Evolutionary conservation across 768 basidiomycete genomes (phyloP).

Genomic region (Grammothele lineata): DNA sequence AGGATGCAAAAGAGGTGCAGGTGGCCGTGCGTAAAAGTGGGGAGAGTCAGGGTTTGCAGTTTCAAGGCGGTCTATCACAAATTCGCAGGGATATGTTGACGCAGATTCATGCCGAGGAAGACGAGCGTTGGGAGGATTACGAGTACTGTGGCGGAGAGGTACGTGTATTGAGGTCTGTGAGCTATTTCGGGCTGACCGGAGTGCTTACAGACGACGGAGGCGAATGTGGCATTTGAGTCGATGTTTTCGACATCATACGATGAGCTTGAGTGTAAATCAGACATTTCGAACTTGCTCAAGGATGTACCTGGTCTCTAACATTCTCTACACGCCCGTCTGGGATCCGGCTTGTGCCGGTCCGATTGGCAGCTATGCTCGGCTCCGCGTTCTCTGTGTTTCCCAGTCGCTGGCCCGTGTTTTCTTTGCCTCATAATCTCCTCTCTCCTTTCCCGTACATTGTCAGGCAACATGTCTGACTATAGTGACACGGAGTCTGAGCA

Average conservation of each 20-base stretch:
- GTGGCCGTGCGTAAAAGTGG: conserved; percentile 63
- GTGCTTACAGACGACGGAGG: conserved; percentile 49
- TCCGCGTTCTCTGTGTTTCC: neutral
- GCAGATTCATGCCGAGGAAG: conserved; percentile 70
- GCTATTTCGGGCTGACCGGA: conserved; percentile 1
- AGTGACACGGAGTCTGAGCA: conserved; percentile 58
- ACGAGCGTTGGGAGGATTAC: conserved; percentile 70
- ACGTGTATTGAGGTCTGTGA: conserved; percentile 21
- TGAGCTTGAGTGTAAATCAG: conserved; percentile 23
- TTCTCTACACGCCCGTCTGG: neutral
- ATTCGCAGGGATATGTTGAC: conserved; percentile 75
- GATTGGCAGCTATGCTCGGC: neutral
- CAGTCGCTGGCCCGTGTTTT: neutral
- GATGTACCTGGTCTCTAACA: conserved; percentile 20
- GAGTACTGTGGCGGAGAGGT: conserved; percentile 67
- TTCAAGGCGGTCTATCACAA: conserved; percentile 63
- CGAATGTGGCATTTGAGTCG: conserved; percentile 52
- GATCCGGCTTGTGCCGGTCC: neutral
- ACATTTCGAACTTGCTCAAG: conserved; percentile 23
- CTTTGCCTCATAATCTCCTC: neutral
- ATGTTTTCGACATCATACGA: conserved; percentile 55
- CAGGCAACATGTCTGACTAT: conserved; percentile 10
- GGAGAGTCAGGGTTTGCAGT: conserved; percentile 55
- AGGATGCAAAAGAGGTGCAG: conserved; percentile 73
- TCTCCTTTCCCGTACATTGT: no score